These are phyloP conservation scores for Ceratocystis papillata DNA, from an alignment of 2,329 filamentous ascomycete species.

Conservation along the genomic window DNA sequence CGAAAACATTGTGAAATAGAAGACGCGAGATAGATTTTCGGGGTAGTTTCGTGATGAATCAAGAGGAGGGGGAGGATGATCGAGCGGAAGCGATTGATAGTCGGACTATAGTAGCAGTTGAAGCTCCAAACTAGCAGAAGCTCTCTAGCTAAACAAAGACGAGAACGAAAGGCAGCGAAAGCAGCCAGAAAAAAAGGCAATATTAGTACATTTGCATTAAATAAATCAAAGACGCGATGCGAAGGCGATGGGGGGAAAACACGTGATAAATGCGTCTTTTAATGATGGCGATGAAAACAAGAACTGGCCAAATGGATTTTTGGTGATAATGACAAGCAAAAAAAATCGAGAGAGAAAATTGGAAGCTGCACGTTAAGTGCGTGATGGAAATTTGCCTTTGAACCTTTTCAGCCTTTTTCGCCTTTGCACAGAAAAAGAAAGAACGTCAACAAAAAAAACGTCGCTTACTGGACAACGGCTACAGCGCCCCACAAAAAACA, in stretches of 20 bases:
- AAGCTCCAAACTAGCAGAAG: constrained; percentile 13
- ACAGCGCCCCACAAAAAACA: constrained; percentile 16
- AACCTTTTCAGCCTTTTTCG: neutral
- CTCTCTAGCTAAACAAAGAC: constrained; percentile 17
- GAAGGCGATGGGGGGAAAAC: neutral
- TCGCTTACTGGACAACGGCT: constrained; percentile 22
- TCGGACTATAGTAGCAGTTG: no score
- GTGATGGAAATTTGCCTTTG: constrained; percentile 21
- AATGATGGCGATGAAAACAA: constrained; percentile 14
- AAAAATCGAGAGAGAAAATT: constrained; percentile 16
- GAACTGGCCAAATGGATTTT: neutral
- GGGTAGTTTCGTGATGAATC: neutral
- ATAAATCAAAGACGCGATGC: constrained; percentile 7
- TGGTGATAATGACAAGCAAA: constrained; percentile 4
- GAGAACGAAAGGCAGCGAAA: constrained; percentile 14
- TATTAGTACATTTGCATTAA: constrained; percentile 19
- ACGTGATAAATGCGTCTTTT: constrained; percentile 11
- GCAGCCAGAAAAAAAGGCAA: constrained; percentile 3
- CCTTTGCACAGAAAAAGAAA: constrained; percentile 22
- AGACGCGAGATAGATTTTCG: neutral
- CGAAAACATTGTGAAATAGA: constrained; percentile 44
- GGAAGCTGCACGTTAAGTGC: constrained; percentile 23
- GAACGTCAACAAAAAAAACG: constrained; percentile 23
- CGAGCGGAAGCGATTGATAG: neutral
- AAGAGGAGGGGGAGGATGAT: neutral